A percentile compares a stretch with the other conserved stretches of the same genome.
phyloP scores from a whole-genome alignment of 768 basidiomycete species.

The Mycena crocata region DNA sequence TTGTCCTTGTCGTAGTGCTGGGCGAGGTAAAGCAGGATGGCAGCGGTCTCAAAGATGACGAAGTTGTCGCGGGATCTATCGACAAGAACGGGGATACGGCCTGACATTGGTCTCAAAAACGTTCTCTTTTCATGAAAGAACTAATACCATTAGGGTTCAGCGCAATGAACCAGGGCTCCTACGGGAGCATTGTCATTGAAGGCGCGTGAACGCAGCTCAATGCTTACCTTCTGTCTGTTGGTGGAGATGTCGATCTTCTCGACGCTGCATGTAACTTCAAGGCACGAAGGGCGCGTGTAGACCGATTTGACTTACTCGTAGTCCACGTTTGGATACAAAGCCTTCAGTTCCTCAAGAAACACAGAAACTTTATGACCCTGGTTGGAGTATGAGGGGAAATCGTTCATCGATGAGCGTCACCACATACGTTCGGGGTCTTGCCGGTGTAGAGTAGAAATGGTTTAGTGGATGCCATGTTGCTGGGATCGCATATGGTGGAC shows the following conservation, averaged over 20 bases:
- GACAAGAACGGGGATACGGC: slow-evolving; percentile 35
- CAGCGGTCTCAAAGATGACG: slow-evolving; percentile 79
- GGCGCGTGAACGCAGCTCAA: neutral
- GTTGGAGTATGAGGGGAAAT: slow-evolving; percentile 49
- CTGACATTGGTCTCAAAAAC: neutral
- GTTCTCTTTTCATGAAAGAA: neutral
- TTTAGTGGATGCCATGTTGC: slow-evolving; percentile 48
- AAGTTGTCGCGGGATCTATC: slow-evolving; percentile 71
- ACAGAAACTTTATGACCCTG: slow-evolving; percentile 60
- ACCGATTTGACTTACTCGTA: slow-evolving; percentile 53
- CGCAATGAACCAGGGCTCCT: slow-evolving; percentile 80
- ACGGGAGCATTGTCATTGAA: neutral
- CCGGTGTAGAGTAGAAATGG: slow-evolving; percentile 65
- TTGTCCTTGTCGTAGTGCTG: slow-evolving; percentile 85
- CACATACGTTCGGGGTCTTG: slow-evolving; percentile 70
- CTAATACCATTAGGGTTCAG: slow-evolving; percentile 72
- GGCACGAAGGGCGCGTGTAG: neutral
- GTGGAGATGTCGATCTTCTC: slow-evolving; percentile 67
- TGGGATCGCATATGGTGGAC: slow-evolving; percentile 31
- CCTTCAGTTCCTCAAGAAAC: slow-evolving; percentile 67
- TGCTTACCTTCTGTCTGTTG: slow-evolving; percentile 77
- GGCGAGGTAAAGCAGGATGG: slow-evolving; percentile 85
- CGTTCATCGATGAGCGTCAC: slow-evolving; percentile 15
- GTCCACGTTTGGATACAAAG: slow-evolving; percentile 54
- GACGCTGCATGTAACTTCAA: slow-evolving; percentile 47